Evolutionary conservation across 2,329 filamentous ascomycete species (phyloP).

Genomic region (Fusarium newnesense): DNA sequence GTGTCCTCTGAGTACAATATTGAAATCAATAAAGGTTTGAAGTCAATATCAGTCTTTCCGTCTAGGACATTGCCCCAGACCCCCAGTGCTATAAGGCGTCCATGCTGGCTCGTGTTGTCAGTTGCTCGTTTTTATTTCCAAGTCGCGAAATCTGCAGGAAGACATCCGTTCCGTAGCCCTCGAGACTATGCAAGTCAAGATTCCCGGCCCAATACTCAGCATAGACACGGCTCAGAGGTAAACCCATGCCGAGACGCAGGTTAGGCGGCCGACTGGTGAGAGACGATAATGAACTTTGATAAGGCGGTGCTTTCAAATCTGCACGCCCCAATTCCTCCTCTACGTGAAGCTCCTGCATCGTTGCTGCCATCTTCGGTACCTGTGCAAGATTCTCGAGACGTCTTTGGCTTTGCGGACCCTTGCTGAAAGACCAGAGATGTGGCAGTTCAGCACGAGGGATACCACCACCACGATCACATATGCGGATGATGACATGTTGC

Average conservation of each 20-base stretch:
- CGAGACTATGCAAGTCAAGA: slow-evolving; percentile 88
- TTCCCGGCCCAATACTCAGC: slow-evolving; percentile 98
- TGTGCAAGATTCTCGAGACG: slow-evolving; percentile 86
- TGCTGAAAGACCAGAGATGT: slow-evolving; percentile 96
- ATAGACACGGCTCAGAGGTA: slow-evolving; percentile 94
- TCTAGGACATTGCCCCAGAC: slow-evolving; percentile 10
- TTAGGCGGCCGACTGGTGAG: slow-evolving; percentile 87
- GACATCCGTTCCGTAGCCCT: slow-evolving; percentile 95
- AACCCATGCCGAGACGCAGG: slow-evolving; percentile 87
- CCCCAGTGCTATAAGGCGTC: slow-evolving; percentile 69
- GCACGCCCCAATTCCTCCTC: slow-evolving; percentile 54
- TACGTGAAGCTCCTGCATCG: slow-evolving; percentile 83
- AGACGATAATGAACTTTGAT: slow-evolving; percentile 76
- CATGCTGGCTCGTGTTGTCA: slow-evolving; percentile 81
- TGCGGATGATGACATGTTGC: slow-evolving; percentile 94
- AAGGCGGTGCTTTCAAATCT: slow-evolving; percentile 55
- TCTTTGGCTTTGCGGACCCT: slow-evolving; percentile 81
- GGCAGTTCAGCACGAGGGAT: slow-evolving; percentile 87
- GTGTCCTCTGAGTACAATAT: slow-evolving; percentile 11
- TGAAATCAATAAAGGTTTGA: neutral
- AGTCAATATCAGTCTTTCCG: slow-evolving; percentile 6
- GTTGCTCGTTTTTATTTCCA: slow-evolving; percentile 97
- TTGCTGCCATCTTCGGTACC: slow-evolving; percentile 92
- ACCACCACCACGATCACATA: slow-evolving; percentile 95
- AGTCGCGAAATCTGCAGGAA: slow-evolving; percentile 97